Evolutionary conservation across 495 filamentous ascomycete genomes (phyloP).

Genomic region (Xylaria acuta): DNA sequence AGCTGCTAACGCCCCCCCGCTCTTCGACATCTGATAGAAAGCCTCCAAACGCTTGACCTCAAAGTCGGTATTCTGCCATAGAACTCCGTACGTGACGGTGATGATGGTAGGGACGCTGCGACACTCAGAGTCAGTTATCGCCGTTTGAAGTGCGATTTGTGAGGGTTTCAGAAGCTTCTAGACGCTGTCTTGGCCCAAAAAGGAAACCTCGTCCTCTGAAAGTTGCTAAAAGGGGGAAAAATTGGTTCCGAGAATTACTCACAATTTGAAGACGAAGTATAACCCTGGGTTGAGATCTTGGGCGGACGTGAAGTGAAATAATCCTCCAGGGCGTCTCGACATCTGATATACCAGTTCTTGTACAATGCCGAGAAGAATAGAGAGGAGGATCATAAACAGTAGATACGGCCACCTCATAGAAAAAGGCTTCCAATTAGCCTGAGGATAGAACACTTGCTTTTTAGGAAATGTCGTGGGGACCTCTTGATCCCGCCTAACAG

Average conservation of each 20-base stretch:
- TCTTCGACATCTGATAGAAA: constrained; percentile 74
- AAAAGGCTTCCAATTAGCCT: constrained; percentile 75
- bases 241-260: no score
- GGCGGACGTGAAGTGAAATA: constrained; percentile 60
- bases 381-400: constrained; percentile 60
- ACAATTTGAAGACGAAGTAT: constrained; percentile 78
- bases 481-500: constrained; percentile 27
- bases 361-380: constrained; percentile 58
- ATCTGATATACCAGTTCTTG: constrained; percentile 68
- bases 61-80: constrained; percentile 78
- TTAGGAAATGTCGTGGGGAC: constrained; percentile 39
- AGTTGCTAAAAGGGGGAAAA: no score
- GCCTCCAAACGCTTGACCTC: constrained; percentile 77
- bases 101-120: constrained; percentile 70
- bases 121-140: no score
- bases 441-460: constrained; percentile 59
- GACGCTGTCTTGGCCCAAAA: no score
- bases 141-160: no score
- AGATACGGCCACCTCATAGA: constrained; percentile 72
- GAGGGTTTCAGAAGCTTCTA: no score
- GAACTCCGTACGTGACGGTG: constrained; percentile 71
- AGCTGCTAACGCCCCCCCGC: constrained; percentile 65
- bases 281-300: constrained; percentile 54
- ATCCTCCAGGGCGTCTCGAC: constrained; percentile 48
- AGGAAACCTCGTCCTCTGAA: no score